Base-by-base conservation (phyloP, 2,329 filamentous ascomycete species). In the Fusarium oxysporum region DNA sequence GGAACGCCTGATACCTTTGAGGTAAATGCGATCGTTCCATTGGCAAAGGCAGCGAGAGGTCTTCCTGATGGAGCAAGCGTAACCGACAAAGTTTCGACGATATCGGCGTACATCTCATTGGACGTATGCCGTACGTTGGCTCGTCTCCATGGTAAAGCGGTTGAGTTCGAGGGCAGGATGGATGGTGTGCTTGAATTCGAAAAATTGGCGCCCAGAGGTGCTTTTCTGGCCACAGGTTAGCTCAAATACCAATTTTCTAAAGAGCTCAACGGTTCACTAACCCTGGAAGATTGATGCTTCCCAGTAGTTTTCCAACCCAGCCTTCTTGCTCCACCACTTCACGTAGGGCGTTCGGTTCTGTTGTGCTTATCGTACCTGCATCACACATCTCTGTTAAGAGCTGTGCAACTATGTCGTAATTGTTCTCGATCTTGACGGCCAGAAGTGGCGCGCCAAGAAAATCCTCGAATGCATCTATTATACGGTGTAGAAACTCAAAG, bases 311-410 rank as follows among this genome's bases (percentile, higher is more conserved):
- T 74, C 94, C 95, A 82, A 98, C 89, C 84, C 95, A 92, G 37
- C 93, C 94, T 70, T 97, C 95, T 21, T 97, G 94, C 80, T 98
- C 95, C 19, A 99, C 94, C 19, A 96, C 87, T 80, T 99, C 96
- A 77, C 94, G 89, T 78, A 99, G 84, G 25, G 95, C 94, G 85
- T 99, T 98, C 14, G 93, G 93, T 81, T 99, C 96, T 2, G 96
- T 98, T 63, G 94, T 97, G 78, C 89, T 93, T 40, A 98, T 88
- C n/a, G 91, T 89, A 21, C 96, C 96, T 44, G 92, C 94, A 86
- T 99, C 96, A 81, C 96, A 98, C 93, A 99, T 97, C 83, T 99
- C 96, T 70, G 92, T 94, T 66, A 98, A 87, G 32, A 99, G 85
- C 83, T 99, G 96, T 23, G 95, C 95, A 38, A 97, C 93, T 33